Conservation (phyloP, 768 basidiomycete species). For the Hypholoma fasciculare region DNA sequence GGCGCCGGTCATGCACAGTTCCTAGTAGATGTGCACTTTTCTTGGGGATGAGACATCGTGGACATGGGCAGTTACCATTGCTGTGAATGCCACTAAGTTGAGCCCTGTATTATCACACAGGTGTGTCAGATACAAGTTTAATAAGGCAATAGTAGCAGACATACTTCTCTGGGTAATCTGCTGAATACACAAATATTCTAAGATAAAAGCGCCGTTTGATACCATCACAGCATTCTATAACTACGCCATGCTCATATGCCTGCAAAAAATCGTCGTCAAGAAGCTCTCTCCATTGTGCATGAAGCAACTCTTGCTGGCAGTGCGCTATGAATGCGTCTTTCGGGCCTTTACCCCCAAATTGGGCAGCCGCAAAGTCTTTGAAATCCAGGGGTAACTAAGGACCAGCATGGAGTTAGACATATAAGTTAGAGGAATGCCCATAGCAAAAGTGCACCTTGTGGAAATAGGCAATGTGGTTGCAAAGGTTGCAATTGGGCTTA, state of each 20-base stretch:
- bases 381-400: no score
- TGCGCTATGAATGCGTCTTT: slow-evolving; percentile 12
- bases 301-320: slow-evolving; percentile 29
- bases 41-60: background rate
- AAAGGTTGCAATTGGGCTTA: background rate
- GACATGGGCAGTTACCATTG: background rate
- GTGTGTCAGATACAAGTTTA: background rate
- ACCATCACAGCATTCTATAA: slow-evolving; percentile 28
- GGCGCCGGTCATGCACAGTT: background rate
- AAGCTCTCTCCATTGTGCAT: slow-evolving; percentile 26
- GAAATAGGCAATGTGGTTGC: background rate
- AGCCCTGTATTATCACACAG: background rate
- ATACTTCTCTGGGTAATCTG: slow-evolving; percentile 19
- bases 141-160: background rate
- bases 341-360: background rate
- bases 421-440: no score
- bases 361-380: no score
- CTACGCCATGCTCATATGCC: slow-evolving; percentile 33
- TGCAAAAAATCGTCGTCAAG: slow-evolving; percentile 33
- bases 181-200: slow-evolving; percentile 33
- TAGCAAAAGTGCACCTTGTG: background rate
- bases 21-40: background rate
- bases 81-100: background rate
- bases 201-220: slow-evolving; percentile 30
- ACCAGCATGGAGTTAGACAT: no score